These are phyloP conservation scores for Coniosporium tulheliwenetii DNA, from an alignment of 2,329 filamentous ascomycete genomes.

Conservation along the genomic window DNA sequence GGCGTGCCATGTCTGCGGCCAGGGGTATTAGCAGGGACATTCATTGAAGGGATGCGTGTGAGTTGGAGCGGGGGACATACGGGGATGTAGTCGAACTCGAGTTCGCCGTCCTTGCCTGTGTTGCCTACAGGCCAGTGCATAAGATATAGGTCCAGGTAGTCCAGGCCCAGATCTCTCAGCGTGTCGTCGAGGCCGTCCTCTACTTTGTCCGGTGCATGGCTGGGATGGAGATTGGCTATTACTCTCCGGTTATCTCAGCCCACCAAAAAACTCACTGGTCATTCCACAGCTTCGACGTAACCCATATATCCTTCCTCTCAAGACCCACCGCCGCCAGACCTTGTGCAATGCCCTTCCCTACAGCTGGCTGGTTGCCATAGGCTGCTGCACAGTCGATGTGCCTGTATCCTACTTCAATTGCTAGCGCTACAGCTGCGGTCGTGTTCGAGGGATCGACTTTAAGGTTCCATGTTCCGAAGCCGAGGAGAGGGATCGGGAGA, in stretches of 20 bases:
- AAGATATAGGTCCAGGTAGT: slow-evolving; percentile 28
- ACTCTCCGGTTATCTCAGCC: not conserved
- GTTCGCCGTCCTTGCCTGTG: slow-evolving; percentile 3
- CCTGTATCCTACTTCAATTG: slow-evolving; percentile 34
- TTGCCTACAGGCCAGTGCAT: slow-evolving; percentile 26
- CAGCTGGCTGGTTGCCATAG: slow-evolving; percentile 28
- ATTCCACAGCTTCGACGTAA: slow-evolving; percentile 24
- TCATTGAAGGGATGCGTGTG: not conserved
- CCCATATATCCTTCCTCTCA: slow-evolving; percentile 19
- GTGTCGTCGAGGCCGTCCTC: slow-evolving; percentile 18
- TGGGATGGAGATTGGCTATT: not conserved
- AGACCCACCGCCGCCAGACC: slow-evolving; percentile 17
- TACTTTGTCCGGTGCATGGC: slow-evolving; percentile 13
- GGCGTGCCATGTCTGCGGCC: slow-evolving; percentile 45
- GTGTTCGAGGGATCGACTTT: slow-evolving; percentile 14
- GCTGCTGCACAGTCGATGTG: slow-evolving; percentile 35
- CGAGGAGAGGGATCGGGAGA: slow-evolving; percentile 14
- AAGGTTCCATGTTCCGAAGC: slow-evolving; percentile 24
- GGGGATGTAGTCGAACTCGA: slow-evolving; percentile 1
- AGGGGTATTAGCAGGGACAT: not conserved
- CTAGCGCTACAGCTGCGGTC: slow-evolving; percentile 19
- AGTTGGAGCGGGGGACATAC: not conserved
- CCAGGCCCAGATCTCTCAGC: slow-evolving; percentile 20
- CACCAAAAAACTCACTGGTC: slow-evolving; percentile 9
- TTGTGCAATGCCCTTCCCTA: slow-evolving; percentile 24